A percentile compares a stretch with the other conserved stretches of the same genome.
Evolutionary conservation across 2,329 filamentous ascomycete genomes (phyloP).

Genomic region (Colletotrichum brevisporum): DNA sequence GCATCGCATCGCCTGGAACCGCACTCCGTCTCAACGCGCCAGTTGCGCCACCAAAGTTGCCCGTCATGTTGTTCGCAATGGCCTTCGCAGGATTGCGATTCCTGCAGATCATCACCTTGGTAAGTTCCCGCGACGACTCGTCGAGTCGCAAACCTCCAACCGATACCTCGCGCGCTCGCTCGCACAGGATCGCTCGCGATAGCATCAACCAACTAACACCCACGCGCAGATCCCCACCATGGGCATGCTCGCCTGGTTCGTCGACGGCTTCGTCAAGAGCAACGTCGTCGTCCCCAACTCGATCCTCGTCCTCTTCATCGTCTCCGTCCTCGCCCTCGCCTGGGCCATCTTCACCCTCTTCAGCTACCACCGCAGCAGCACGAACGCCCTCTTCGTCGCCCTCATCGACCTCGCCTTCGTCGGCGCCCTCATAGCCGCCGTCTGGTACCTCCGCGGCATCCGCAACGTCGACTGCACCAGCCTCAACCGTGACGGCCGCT

Average conservation of each 20-base stretch:
- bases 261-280: conserved; percentile 69
- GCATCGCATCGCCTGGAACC: not conserved
- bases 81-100: conserved; percentile 75
- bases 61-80: conserved; percentile 73
- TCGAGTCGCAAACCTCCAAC: not conserved
- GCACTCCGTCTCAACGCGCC: not conserved
- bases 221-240: conserved; percentile 70
- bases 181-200: not conserved
- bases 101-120: conserved; percentile 73
- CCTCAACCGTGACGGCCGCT: conserved; percentile 64
- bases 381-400: conserved; percentile 73
- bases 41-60: conserved; percentile 19
- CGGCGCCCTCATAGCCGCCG: conserved; percentile 74
- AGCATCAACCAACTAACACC: not conserved
- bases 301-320: conserved; percentile 78
- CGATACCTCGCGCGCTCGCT: too few relatives aligned
- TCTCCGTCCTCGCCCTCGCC: conserved; percentile 72
- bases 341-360: conserved; percentile 77
- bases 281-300: conserved; percentile 73
- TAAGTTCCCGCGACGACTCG: conserved; percentile 53
- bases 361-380: conserved; percentile 73
- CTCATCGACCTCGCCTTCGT: conserved; percentile 73
- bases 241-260: conserved; percentile 78
- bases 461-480: conserved; percentile 76
- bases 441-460: conserved; percentile 73